Percentiles rank a stretch among this genome's conserved stretches.
Evolutionary conservation across 441 rosid genomes (phyloP).

Genomic region (Omphalea diandra): DNA sequence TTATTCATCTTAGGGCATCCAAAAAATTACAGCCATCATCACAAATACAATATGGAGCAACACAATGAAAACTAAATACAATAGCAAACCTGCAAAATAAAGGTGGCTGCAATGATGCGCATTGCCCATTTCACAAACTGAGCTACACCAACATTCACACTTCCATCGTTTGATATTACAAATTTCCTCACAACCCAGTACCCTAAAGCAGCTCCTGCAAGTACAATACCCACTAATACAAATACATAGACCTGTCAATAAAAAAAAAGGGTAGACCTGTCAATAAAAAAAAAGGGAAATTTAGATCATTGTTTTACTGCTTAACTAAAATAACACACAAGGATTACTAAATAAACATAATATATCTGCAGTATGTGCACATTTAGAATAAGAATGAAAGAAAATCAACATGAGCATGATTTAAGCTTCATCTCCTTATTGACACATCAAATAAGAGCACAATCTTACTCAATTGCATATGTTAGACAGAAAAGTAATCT

Average conservation of each 20-base stretch:
- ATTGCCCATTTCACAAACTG: slow-evolving; percentile 94
- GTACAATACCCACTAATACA: slow-evolving; percentile 54
- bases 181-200: slow-evolving; percentile 89
- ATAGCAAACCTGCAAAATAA: slow-evolving; percentile 65
- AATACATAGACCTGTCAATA: slow-evolving; percentile 61
- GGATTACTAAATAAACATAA: not conserved
- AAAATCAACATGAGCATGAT: not conserved
- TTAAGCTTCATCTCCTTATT: not conserved
- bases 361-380: not conserved
- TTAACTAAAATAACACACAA: not conserved
- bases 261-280: slow-evolving; percentile 76
- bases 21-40: not conserved
- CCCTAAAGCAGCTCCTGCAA: slow-evolving; percentile 92
- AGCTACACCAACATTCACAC: slow-evolving; percentile 74
- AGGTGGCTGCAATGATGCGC: slow-evolving; percentile 63
- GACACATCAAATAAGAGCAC: not conserved
- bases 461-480: not conserved
- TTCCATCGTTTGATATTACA: slow-evolving; percentile 81
- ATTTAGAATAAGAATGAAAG: not conserved
- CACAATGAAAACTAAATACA: not conserved
- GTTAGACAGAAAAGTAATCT: slow-evolving; percentile 2
- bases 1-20: not conserved
- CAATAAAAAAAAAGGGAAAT: slow-evolving; percentile 20
- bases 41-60: not conserved
- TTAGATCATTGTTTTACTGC: not conserved